Percentiles rank a stretch among this genome's conserved stretches.
phyloP scores from a whole-genome alignment of 495 filamentous ascomycete species.

The Hyaloscypha variabilis region DNA sequence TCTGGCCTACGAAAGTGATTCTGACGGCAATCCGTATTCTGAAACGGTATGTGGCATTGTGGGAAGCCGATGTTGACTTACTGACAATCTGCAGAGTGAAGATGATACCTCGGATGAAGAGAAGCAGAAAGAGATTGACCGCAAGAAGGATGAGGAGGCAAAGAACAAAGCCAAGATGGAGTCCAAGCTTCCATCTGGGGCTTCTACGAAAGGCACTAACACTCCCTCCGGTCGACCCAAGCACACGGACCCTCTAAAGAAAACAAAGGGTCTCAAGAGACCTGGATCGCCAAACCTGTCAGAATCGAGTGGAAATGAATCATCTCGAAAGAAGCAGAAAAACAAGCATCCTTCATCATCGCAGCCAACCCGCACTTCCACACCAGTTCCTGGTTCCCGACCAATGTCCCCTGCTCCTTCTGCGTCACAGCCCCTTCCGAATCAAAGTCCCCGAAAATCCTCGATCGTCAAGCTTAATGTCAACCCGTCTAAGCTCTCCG shows the following conservation, averaged over 20 bases:
- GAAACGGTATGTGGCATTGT: slow-evolving; percentile 41
- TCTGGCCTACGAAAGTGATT: slow-evolving; percentile 78
- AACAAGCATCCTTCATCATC: slow-evolving; percentile 57
- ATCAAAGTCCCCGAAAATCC: slow-evolving; percentile 38
- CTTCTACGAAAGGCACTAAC: slow-evolving; percentile 69
- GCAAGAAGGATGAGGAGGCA: slow-evolving; percentile 46
- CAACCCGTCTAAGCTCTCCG: slow-evolving; percentile 39
- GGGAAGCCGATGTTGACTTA: slow-evolving; percentile 34
- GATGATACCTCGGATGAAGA: slow-evolving; percentile 66
- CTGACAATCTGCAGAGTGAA: slow-evolving; percentile 49
- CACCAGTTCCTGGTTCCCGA: slow-evolving; percentile 59
- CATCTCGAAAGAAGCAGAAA: slow-evolving; percentile 85
- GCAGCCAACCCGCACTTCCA: slow-evolving; percentile 48
- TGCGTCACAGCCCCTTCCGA: slow-evolving; percentile 32
- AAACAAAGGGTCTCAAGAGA: slow-evolving; percentile 74
- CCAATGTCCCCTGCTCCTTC: slow-evolving; percentile 50
- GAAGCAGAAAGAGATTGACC: slow-evolving; percentile 68
- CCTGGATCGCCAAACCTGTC: slow-evolving; percentile 85
- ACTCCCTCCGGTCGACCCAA: slow-evolving; percentile 71
- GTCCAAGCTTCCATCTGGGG: slow-evolving; percentile 54
- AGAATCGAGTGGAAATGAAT: slow-evolving; percentile 87
- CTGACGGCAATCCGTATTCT: slow-evolving; percentile 79
- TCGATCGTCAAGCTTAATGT: slow-evolving; percentile 42
- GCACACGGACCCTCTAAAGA: slow-evolving; percentile 56
- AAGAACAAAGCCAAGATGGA: slow-evolving; percentile 38